These are phyloP conservation scores for Brassica juncea DNA, from an alignment of 345 rosid genomes.

Conservation along the genomic window DNA sequence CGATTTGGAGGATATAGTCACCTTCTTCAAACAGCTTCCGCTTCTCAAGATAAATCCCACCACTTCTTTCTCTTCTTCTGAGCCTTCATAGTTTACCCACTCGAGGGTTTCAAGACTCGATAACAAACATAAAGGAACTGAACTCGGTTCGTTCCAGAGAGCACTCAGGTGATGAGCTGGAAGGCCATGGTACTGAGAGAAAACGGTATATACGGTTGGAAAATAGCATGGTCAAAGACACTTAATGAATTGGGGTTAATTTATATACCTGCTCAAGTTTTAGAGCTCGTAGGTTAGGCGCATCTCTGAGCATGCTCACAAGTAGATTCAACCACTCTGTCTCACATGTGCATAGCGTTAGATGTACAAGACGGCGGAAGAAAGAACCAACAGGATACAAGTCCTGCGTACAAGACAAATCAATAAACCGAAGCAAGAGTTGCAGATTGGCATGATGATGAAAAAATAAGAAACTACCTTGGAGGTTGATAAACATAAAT, in stretches of 20 bases:
- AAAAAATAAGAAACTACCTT: background rate
- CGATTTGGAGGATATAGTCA: background rate
- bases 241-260: background rate
- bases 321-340: conserved; percentile 18
- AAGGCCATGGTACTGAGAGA: background rate
- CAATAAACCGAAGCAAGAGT: background rate
- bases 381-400: conserved; percentile 9
- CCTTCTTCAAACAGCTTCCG: background rate
- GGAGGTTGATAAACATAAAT: background rate
- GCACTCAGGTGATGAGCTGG: background rate
- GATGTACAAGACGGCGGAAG: background rate
- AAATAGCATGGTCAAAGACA: background rate
- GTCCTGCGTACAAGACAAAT: background rate
- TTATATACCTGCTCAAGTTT: conserved; percentile 10
- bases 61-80: conserved; percentile 5
- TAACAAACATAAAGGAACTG: background rate
- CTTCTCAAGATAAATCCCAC: background rate
- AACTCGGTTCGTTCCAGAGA: conserved; percentile 1
- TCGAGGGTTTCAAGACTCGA: conserved; percentile 11
- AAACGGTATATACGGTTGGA: background rate
- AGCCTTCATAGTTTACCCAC: background rate
- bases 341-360: conserved; percentile 25
- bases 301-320: background rate
- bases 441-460: background rate
- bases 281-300: conserved; percentile 12